These are phyloP conservation scores for Stemphylium beticola DNA, from an alignment of 2,329 filamentous ascomycete genomes.

Conservation along the genomic window DNA sequence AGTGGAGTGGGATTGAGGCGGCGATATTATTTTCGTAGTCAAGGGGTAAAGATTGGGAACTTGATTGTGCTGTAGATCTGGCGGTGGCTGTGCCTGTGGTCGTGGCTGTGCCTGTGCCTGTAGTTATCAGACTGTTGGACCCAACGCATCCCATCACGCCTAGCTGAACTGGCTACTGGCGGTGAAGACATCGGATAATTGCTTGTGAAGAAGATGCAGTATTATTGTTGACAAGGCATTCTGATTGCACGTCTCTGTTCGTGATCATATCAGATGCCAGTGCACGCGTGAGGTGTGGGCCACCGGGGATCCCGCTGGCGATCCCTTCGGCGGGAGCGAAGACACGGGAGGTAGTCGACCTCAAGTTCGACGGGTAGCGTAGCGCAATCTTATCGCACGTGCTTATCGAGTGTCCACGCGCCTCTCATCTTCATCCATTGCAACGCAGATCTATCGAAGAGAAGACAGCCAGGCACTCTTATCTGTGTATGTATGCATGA, in stretches of 20 bases:
- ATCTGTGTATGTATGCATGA: too few relatives aligned
- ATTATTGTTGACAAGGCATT: not conserved
- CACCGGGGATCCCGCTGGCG: not conserved
- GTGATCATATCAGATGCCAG: not conserved
- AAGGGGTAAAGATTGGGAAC: constrained; percentile 80
- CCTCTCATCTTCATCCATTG: not conserved
- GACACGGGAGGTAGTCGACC: not conserved
- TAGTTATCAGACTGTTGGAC: not conserved
- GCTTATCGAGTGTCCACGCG: not conserved
- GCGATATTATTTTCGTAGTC: constrained; percentile 79
- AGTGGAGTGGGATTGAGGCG: constrained; percentile 75
- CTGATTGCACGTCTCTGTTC: not conserved
- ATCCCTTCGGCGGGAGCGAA: not conserved
- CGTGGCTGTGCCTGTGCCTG: not conserved
- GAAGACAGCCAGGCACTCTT: too few relatives aligned
- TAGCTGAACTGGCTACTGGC: not conserved
- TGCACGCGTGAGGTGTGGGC: not conserved
- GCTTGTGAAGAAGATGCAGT: not conserved
- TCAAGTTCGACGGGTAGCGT: constrained; percentile 1
- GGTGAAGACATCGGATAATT: not conserved
- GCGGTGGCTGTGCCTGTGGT: not conserved
- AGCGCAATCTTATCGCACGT: not conserved
- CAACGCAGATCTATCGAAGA: not conserved
- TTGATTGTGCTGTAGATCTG: constrained; percentile 66
- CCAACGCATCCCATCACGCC: not conserved